phyloP scores from a whole-genome alignment of 352 stramenopile genomes.

The Phytopythium montanum region DNA sequence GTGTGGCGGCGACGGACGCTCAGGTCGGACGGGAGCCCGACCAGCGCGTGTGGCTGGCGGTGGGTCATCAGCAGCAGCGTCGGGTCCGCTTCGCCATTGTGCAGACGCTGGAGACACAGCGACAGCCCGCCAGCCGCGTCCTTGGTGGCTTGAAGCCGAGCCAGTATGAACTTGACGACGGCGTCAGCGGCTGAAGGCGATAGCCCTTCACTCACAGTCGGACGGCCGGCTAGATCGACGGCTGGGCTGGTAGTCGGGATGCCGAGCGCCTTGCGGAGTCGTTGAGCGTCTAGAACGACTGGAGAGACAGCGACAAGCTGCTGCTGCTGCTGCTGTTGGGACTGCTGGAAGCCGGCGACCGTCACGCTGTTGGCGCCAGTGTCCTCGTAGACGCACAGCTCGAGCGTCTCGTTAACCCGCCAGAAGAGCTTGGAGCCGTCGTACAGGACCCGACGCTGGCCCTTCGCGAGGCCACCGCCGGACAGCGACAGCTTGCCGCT shows the following conservation, averaged over 20 bases:
- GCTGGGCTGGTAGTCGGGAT: background rate
- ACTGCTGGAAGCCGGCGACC: constrained; percentile 58
- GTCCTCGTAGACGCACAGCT: constrained; percentile 84
- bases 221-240: background rate
- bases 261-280: constrained; percentile 26
- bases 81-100: constrained; percentile 61
- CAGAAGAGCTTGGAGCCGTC: constrained; percentile 87
- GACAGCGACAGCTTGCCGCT: constrained; percentile 10
- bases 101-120: constrained; percentile 67
- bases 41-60: background rate
- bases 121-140: constrained; percentile 35
- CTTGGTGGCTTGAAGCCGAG: constrained; percentile 58
- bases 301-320: constrained; percentile 30
- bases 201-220: background rate
- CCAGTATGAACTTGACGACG: constrained; percentile 69
- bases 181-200: constrained; percentile 23
- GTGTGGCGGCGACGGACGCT: constrained; percentile 68
- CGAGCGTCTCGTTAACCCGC: constrained; percentile 84
- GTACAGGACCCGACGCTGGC: constrained; percentile 65
- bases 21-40: constrained; percentile 41
- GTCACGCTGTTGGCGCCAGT: constrained; percentile 60
- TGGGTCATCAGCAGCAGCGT: constrained; percentile 40
- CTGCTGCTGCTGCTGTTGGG: constrained; percentile 15
- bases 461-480: constrained; percentile 1
- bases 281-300: constrained; percentile 54